A percentile compares a stretch with the other conserved stretches of the same genome.
These are phyloP conservation scores for Raffaelea deltoideospora DNA, from an alignment of 2,329 filamentous ascomycete species.

Conservation along the genomic window DNA sequence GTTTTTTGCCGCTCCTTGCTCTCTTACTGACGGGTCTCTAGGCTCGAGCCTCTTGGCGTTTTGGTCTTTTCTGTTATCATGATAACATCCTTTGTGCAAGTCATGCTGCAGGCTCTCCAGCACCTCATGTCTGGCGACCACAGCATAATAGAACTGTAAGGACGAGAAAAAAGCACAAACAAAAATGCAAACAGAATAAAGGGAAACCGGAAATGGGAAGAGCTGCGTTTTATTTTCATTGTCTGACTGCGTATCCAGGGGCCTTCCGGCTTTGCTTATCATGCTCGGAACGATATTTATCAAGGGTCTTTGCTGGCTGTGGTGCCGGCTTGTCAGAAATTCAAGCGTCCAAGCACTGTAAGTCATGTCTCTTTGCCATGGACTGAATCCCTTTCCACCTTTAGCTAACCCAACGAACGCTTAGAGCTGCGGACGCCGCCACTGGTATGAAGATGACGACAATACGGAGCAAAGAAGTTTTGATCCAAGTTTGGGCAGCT, in stretches of 20 bases:
- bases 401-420: no score
- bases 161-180: no score
- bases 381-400: no score
- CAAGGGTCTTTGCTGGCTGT: conserved; percentile 72
- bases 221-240: no score
- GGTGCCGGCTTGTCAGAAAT: conserved; percentile 76
- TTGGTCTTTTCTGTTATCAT: conserved; percentile 75
- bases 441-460: no score
- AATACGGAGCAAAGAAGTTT: no score
- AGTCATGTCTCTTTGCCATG: conserved; percentile 10
- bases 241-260: conserved; percentile 15
- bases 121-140: conserved; percentile 47
- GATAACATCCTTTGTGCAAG: conserved; percentile 73
- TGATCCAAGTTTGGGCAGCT: no score
- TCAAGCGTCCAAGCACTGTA: conserved; percentile 68
- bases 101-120: conserved; percentile 54
- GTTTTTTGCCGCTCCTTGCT: not conserved
- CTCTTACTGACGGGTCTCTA: conserved; percentile 12
- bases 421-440: conserved; percentile 15
- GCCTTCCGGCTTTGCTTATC: conserved; percentile 57
- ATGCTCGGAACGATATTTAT: conserved; percentile 72
- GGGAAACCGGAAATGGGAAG: no score
- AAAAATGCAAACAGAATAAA: no score
- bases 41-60: conserved; percentile 65
- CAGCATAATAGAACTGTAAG: conserved; percentile 51